Percentiles rank a stretch among this genome's conserved stretches.
These are phyloP conservation scores for Arxiozyma bovina DNA, from an alignment of 1,139 yeast species.

Conservation along the genomic window DNA sequence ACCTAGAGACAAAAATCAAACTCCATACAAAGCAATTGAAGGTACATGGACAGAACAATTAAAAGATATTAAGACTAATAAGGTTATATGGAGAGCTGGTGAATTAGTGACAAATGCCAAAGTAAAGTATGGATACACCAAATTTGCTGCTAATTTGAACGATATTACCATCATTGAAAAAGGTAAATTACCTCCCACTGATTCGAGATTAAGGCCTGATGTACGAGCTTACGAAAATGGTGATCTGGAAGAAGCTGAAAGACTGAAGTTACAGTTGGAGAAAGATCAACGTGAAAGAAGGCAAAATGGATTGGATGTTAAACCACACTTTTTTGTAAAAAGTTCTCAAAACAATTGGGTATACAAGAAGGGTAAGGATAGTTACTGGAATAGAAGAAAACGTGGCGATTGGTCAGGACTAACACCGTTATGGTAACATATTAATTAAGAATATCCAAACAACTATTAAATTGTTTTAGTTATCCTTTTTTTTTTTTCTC, in stretches of 20 bases:
- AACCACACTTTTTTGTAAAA: conserved; percentile 58
- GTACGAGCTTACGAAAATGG: conserved; percentile 65
- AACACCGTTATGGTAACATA: conserved; percentile 12
- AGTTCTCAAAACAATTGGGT: conserved; percentile 50
- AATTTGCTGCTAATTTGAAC: conserved; percentile 72
- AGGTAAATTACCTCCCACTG: conserved; percentile 67
- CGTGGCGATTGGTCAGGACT: conserved; percentile 52
- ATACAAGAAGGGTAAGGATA: conserved; percentile 48
- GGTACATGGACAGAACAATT: conserved; percentile 30
- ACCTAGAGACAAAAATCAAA: conserved; percentile 20
- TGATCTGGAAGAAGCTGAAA: conserved; percentile 60
- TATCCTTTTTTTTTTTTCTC: not conserved
- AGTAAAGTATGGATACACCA: conserved; percentile 75
- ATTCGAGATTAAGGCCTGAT: conserved; percentile 85
- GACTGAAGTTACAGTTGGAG: conserved; percentile 57
- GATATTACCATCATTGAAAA: conserved; percentile 65
- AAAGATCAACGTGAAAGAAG: conserved; percentile 76
- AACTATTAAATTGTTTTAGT: not conserved
- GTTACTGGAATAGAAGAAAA: conserved; percentile 77
- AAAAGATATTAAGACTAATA: conserved; percentile 28
- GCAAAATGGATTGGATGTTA: conserved; percentile 42
- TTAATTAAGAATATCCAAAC: too few relatives aligned
- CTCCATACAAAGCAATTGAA: conserved; percentile 16
- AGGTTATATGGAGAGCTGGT: conserved; percentile 34
- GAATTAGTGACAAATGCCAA: conserved; percentile 47